Conservation (phyloP, 192 early-diverging fungal genomes). For the Entrophospora sp. region DNA sequence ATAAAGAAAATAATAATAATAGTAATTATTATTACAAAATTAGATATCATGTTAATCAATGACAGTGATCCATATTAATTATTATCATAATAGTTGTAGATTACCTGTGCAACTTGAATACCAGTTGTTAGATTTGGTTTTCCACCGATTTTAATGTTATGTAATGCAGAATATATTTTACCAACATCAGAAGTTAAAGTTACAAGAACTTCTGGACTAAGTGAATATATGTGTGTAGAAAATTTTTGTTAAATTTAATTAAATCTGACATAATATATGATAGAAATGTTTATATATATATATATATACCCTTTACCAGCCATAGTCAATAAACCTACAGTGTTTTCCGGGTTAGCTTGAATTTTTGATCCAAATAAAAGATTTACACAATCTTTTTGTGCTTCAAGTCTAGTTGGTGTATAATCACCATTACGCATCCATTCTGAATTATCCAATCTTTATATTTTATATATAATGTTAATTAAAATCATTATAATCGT, state of each 20-base stretch:
- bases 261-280: too few relatives aligned
- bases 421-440: constrained; percentile 99
- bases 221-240: background rate
- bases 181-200: constrained; percentile 86
- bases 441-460: constrained; percentile 90
- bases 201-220: constrained; percentile 85
- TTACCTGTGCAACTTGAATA: constrained; percentile 92
- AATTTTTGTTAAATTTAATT: background rate
- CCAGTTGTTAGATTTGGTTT: constrained; percentile 68
- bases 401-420: constrained; percentile 85
- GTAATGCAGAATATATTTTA: constrained; percentile 80
- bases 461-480: background rate
- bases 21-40: too few relatives aligned
- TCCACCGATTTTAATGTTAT: constrained; percentile 69
- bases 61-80: too few relatives aligned
- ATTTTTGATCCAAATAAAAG: constrained; percentile 87
- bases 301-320: constrained; percentile 72
- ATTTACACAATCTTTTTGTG: constrained; percentile 90
- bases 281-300: too few relatives aligned
- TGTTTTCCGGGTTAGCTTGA: constrained; percentile 90
- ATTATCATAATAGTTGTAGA: background rate
- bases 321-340: constrained; percentile 89
- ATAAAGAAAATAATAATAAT: too few relatives aligned
- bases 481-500: background rate
- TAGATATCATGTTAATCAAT: too few relatives aligned